Conservation (phyloP, 768 basidiomycete species). For the Fomitopsis serialis region DNA sequence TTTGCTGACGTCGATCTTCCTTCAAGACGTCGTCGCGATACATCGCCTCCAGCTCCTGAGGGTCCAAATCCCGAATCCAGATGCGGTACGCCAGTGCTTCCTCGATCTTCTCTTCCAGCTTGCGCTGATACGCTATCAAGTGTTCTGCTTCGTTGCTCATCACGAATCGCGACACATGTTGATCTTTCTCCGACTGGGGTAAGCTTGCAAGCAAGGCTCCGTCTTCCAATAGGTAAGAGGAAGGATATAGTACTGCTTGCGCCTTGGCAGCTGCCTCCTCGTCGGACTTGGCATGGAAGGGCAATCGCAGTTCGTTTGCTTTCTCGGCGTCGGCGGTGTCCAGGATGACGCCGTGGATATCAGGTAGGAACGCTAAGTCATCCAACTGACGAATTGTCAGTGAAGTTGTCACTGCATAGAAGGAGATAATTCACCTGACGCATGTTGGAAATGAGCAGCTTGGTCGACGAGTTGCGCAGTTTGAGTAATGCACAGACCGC, state of each 20-base stretch:
- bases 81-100: background rate
- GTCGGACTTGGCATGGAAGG: background rate
- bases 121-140: background rate
- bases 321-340: background rate
- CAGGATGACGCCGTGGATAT: slow-evolving; percentile 9
- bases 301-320: background rate
- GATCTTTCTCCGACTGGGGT: background rate
- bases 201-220: slow-evolving; percentile 24
- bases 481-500: slow-evolving; percentile 40
- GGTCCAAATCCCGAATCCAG: slow-evolving; percentile 1
- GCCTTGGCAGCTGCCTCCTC: slow-evolving; percentile 13
- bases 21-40: slow-evolving; percentile 9
- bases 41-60: background rate
- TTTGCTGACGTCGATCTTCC: background rate
- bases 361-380: slow-evolving; percentile 6
- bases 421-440: background rate
- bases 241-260: slow-evolving; percentile 35
- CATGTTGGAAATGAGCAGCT: slow-evolving; percentile 5
- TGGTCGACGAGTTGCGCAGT: slow-evolving; percentile 27
- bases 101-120: background rate
- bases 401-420: background rate
- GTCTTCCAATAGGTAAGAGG: slow-evolving; percentile 26
- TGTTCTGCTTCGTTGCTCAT: background rate
- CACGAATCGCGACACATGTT: background rate
- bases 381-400: slow-evolving; percentile 2